Conservation (phyloP, 768 basidiomycete genomes). For the Basidioascus undulatus region DNA sequence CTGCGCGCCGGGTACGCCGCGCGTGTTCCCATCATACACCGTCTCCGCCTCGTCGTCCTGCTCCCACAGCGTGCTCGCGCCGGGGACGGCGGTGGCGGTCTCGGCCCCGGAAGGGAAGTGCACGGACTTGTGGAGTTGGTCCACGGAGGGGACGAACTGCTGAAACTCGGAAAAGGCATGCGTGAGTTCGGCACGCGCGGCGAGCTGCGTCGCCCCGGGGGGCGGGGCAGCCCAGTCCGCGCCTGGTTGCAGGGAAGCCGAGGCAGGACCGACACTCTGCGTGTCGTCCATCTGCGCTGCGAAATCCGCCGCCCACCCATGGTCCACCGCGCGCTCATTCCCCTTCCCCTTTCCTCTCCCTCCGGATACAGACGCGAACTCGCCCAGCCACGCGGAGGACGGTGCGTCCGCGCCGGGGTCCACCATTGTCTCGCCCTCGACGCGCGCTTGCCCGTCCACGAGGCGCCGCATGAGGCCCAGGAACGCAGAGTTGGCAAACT, state of each 20-base stretch:
- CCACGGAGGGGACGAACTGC: too few species aligned
- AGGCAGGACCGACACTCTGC: background rate
- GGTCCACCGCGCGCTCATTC: conserved; percentile 5
- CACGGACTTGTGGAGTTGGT: too few species aligned
- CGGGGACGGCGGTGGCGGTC: too few species aligned
- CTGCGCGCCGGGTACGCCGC: conserved; percentile 7
- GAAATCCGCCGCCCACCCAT: background rate
- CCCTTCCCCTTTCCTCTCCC: conserved; percentile 13
- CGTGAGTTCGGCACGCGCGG: too few species aligned
- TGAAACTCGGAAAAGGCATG: too few species aligned
- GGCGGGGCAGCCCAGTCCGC: background rate
- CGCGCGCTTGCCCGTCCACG: conserved; percentile 48
- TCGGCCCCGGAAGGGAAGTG: too few species aligned
- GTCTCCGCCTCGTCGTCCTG: conserved; percentile 13
- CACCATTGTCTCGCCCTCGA: conserved; percentile 59
- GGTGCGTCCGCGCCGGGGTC: conserved; percentile 1
- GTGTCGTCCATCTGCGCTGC: background rate
- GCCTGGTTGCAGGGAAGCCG: background rate
- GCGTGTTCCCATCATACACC: conserved; percentile 5
- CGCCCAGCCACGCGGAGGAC: background rate
- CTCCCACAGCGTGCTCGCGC: conserved; percentile 11
- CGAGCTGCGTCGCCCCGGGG: background rate
- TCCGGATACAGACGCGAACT: conserved; percentile 18
- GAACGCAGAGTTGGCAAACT: conserved; percentile 66
- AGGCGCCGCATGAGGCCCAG: conserved; percentile 65